Evolutionary conservation across 2,329 filamentous ascomycete species (phyloP).

Genomic region (Pestalotiopsis sp.): DNA sequence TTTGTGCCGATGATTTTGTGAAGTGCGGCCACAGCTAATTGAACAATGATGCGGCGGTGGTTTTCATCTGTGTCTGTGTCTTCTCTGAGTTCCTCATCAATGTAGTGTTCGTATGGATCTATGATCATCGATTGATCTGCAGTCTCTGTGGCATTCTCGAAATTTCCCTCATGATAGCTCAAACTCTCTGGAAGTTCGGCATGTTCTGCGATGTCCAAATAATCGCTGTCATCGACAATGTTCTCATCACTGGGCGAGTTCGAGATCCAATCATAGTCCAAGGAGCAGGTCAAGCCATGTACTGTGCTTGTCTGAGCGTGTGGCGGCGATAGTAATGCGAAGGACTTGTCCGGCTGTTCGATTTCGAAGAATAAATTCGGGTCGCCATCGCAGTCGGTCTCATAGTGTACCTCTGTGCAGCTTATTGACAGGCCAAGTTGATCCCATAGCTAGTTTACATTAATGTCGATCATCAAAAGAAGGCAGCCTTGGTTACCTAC

Average conservation of each 20-base stretch:
- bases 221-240: not conserved
- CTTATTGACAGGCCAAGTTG: constrained; percentile 28
- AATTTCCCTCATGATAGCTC: not conserved
- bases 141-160: not conserved
- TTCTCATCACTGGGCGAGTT: not conserved
- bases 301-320: constrained; percentile 28
- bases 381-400: constrained; percentile 19
- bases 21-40: constrained; percentile 29
- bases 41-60: constrained; percentile 13
- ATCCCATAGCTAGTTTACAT: constrained; percentile 28
- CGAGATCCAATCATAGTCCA: constrained; percentile 3
- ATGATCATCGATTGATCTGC: not conserved
- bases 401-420: constrained; percentile 25
- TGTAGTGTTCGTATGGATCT: not conserved
- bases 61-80: not conserved
- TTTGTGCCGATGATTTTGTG: constrained; percentile 30
- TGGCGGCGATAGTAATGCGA: constrained; percentile 31
- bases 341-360: constrained; percentile 33
- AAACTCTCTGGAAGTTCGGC: not conserved
- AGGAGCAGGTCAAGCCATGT: constrained; percentile 24
- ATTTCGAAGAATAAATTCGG: constrained; percentile 33
- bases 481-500: not conserved
- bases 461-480: constrained; percentile 13
- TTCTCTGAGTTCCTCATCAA: not conserved
- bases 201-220: not conserved